Percentiles rank a stretch among this genome's conserved stretches.
Conservation (phyloP, 495 filamentous ascomycete species). For the Baudoinia panamericana region DNA sequence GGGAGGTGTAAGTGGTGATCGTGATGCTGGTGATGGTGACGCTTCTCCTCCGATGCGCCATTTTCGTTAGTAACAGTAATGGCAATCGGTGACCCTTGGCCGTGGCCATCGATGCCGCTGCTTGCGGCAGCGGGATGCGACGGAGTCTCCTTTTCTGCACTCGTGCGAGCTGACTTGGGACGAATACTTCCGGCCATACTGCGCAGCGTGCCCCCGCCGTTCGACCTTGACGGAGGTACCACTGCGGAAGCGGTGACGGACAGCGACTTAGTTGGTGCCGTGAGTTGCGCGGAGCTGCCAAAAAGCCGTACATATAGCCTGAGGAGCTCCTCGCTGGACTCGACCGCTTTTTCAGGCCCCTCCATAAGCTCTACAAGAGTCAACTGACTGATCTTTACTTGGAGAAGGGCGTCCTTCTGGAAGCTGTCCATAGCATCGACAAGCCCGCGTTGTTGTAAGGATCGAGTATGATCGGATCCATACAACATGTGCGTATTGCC, state of each 20-base stretch:
- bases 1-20: slow-evolving; percentile 23
- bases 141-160: slow-evolving; percentile 7
- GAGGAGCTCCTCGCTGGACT: slow-evolving; percentile 68
- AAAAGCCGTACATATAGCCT: slow-evolving; percentile 71
- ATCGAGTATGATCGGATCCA: slow-evolving; percentile 12
- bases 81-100: slow-evolving; percentile 13
- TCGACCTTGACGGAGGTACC: slow-evolving; percentile 48
- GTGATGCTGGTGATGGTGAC: slow-evolving; percentile 16
- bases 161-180: slow-evolving; percentile 29
- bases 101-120: too few relatives aligned
- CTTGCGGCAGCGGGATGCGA: too few relatives aligned
- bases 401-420: slow-evolving; percentile 69
- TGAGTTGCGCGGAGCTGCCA: slow-evolving; percentile 34
- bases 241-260: slow-evolving; percentile 23
- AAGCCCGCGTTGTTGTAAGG: slow-evolving; percentile 30
- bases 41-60: slow-evolving; percentile 17
- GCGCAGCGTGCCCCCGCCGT: slow-evolving; percentile 55
- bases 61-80: slow-evolving; percentile 32
- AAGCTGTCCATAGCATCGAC: slow-evolving; percentile 61
- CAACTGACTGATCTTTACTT: slow-evolving; percentile 90
- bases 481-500: slow-evolving; percentile 27
- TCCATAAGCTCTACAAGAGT: slow-evolving; percentile 69
- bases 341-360: slow-evolving; percentile 69
- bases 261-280: slow-evolving; percentile 19
- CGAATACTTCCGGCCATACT: slow-evolving; percentile 67